phyloP scores from a whole-genome alignment of 2,329 filamentous ascomycete genomes.

The Amylocarpus encephaloides region DNA sequence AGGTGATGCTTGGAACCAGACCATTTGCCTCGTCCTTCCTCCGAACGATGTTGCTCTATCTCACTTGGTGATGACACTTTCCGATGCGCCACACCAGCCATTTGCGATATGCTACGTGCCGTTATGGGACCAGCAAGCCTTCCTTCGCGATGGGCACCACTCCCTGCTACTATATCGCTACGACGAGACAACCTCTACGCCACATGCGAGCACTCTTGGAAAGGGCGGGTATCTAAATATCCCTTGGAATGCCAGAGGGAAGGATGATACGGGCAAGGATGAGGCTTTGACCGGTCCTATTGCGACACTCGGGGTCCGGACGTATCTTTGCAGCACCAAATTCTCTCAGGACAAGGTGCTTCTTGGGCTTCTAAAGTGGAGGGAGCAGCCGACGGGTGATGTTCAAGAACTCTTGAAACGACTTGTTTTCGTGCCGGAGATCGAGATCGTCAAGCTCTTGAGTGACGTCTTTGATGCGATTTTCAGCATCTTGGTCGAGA shows the following conservation, averaged over 20 bases:
- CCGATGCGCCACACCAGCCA: constrained; percentile 78
- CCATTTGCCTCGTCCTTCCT: constrained; percentile 71
- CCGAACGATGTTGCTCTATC: constrained; percentile 73
- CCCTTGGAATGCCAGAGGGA: constrained; percentile 67
- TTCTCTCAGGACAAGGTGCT: constrained; percentile 90
- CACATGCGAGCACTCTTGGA: constrained; percentile 54
- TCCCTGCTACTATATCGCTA: constrained; percentile 79
- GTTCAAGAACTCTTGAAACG: constrained; percentile 70
- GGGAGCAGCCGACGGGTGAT: constrained; percentile 63
- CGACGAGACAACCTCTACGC: constrained; percentile 78
- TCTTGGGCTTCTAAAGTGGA: constrained; percentile 81
- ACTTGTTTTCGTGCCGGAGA: constrained; percentile 89
- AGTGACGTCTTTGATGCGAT: constrained; percentile 84
- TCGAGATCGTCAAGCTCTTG: constrained; percentile 92
- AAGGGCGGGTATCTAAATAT: constrained; percentile 82
- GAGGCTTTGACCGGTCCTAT: constrained; percentile 69
- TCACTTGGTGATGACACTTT: constrained; percentile 84
- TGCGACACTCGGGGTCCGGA: constrained; percentile 71
- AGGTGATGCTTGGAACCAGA: constrained; percentile 82
- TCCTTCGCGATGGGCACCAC: constrained; percentile 79
- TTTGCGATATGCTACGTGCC: constrained; percentile 93
- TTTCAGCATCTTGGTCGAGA: constrained; percentile 85
- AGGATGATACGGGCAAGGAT: constrained; percentile 63
- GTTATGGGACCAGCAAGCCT: constrained; percentile 86
- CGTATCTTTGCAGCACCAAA: constrained; percentile 87